Evolutionary conservation across 192 early-diverging fungal genomes (phyloP), one percentile per base, ranked within the genome.

Genomic region (Mortierella antarctica): DNA sequence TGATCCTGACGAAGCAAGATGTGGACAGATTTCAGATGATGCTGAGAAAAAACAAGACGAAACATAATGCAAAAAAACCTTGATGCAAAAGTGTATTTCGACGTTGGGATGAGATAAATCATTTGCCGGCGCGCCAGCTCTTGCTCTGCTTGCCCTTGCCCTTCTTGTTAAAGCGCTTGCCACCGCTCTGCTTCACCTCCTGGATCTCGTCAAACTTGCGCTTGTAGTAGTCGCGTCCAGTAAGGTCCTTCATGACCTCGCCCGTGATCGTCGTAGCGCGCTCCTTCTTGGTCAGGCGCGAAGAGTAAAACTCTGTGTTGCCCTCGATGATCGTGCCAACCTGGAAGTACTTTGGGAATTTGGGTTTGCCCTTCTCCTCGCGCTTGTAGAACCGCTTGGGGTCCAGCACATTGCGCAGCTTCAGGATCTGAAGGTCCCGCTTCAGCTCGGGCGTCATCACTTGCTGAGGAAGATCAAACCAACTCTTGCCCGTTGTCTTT

Each of bases 321-420:
- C 92, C 93, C 61, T 95, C 94, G 12, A 98, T 81, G 31, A 99
- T 86, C 0, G 95, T 97, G n/a, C 97, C 98, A 45, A 96, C 87
- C 74, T 98, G 95, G 87, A 99, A 98, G 78, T 94, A 95, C 72
- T 95, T 97, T 41, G 98, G 96, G 14, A 92, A 71, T 18, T 87
- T 87, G 20, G 84, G 73, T 4, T 83, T 77, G 52, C 77, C 50
- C 57, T 88, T 88, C 46, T 90, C 91, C 56, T 87, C 88, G 62
- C 93, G 92, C 66, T 97, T 97, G 74, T 97, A 98, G 70, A 95
- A 94, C 41, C 93, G 88, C 82, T 96, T 98, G 17, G 95, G 95
- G 82, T 99, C 96, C 12, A 99, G 79, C 5, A 94, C 96, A 73
- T 91, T 89, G 58, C 98, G 90, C 67, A 93, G 83, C 69, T 94